Base-by-base conservation (phyloP, 768 basidiomycete species). In the Pisolithus albus region DNA sequence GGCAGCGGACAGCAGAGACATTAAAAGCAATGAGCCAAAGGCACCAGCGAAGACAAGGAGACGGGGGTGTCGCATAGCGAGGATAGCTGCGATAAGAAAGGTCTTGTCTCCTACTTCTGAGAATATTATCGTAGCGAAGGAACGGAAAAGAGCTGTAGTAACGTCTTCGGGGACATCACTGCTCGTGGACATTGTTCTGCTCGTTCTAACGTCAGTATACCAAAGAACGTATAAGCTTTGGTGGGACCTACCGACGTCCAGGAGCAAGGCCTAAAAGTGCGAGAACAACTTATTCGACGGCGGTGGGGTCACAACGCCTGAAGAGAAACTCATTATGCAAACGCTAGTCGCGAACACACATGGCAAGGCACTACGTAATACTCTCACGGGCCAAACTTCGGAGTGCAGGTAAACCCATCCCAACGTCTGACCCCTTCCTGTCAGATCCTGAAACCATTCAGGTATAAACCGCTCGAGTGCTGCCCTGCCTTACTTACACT, bases 71-170 rank as follows among this genome's bases (percentile, higher is more conserved):
- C 92, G 86, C 83, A 93, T 93, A 10, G 94, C 92, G 61, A 81
- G 88, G 46, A 94, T 92, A 47, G 94, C 92, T 46, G 95, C 86
- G 34, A 87, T 85, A 57, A 87, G 74, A 62, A 87, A 87, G 0
- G 95, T 97, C 68, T 97, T 96, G 82, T 98, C 95, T 21, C 95
- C 95, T 40, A 94, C 86, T 75, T 93, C 91, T 2, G 90, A 92
- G 64, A 88, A 76, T 32, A 97, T 86, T 61, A 96, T 97, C 84
- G 95, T 92, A 55, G 78, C 68, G 72, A 93, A 92, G 5, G 91
- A 81, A 62, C 92, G 86, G 5, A 79, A 52, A 54, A 94, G 79
- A 9, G 83, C 87, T 56, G 84, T 18, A 3, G 11, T 41, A 28
- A 44, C 42, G 41, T 19, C 16, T 16, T 40, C n/a, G 11, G 58